Percentiles rank a stretch among this genome's conserved stretches.
These are phyloP conservation scores for Lepidium sativum DNA, from an alignment of 345 rosid species.

Conservation along the genomic window DNA sequence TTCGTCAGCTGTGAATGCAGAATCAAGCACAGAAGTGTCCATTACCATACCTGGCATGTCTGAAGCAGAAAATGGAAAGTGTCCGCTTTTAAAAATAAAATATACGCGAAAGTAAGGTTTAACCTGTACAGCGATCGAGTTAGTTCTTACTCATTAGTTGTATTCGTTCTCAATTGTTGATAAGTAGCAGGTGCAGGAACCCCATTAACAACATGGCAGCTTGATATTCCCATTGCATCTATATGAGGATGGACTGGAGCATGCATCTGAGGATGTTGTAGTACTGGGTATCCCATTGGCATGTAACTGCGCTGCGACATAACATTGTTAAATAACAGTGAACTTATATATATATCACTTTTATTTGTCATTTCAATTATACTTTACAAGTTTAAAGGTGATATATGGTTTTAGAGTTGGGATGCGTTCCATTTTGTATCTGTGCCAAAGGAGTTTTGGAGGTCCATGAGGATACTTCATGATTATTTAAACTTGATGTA, in stretches of 20 bases:
- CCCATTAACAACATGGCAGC: conserved; percentile 96
- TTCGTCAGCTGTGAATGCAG: conserved; percentile 75
- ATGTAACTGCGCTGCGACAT: conserved; percentile 63
- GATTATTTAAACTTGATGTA: conserved; percentile 87
- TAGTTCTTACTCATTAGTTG: conserved; percentile 67
- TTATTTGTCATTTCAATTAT: neutral
- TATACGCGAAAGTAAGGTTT: neutral
- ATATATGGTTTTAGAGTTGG: conserved; percentile 32
- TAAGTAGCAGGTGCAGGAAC: conserved; percentile 87
- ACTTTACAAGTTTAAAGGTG: neutral
- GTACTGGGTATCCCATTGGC: conserved; percentile 95
- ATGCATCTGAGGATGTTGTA: conserved; percentile 83
- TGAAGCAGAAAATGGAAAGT: conserved; percentile 79
- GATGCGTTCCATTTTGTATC: conserved; percentile 87
- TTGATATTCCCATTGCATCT: conserved; percentile 78
- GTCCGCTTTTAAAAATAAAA: conserved; percentile 37
- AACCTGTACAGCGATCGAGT: neutral
- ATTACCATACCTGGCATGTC: conserved; percentile 88
- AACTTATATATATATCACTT: neutral
- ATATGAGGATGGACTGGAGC: conserved; percentile 74
- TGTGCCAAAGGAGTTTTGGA: conserved; percentile 72
- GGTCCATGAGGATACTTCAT: conserved; percentile 69
- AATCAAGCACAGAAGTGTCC: conserved; percentile 74
- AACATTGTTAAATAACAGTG: conserved; percentile 20
- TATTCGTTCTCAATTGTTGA: conserved; percentile 72